phyloP scores from a whole-genome alignment of 352 stramenopile genomes.

The Phytophthora fragariaefolia region DNA sequence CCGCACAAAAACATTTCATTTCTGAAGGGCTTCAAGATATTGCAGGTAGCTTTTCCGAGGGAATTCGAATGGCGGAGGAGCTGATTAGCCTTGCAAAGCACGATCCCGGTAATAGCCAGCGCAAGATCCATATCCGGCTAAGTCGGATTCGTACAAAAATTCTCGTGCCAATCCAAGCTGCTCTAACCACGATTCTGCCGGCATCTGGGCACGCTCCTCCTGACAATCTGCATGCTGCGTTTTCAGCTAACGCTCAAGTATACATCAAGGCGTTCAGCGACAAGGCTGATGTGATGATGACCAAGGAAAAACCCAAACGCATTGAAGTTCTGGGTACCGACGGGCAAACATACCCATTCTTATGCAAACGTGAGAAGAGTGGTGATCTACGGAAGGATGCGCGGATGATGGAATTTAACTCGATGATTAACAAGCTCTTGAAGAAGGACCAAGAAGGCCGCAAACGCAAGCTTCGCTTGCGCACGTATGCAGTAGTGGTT shows the following conservation, averaged over 20 bases:
- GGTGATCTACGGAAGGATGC: conserved; percentile 99
- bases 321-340: conserved; percentile 90
- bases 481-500: conserved; percentile 99
- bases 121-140: conserved; percentile 85
- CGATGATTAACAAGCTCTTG: conserved; percentile 99
- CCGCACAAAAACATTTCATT: conserved; percentile 71
- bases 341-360: conserved; percentile 87
- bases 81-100: conserved; percentile 94
- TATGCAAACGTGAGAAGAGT: conserved; percentile 98
- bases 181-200: conserved; percentile 77
- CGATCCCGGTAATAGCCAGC: conserved; percentile 71
- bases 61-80: conserved; percentile 92
- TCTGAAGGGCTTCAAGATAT: conserved; percentile 68
- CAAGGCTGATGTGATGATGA: conserved; percentile 96
- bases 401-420: conserved; percentile 99
- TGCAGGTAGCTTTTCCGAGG: conserved; percentile 86
- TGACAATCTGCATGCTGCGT: conserved; percentile 63
- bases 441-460: conserved; percentile 88
- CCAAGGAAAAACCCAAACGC: conserved; percentile 99
- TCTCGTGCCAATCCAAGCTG: conserved; percentile 81
- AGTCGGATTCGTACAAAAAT: conserved; percentile 75
- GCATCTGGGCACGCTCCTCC: conserved; percentile 62
- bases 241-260: conserved; percentile 72
- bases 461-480: conserved; percentile 93
- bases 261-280: conserved; percentile 91